phyloP scores from a whole-genome alignment of 2,329 filamentous ascomycete genomes.

The Ceratocystis diversiconidia region DNA sequence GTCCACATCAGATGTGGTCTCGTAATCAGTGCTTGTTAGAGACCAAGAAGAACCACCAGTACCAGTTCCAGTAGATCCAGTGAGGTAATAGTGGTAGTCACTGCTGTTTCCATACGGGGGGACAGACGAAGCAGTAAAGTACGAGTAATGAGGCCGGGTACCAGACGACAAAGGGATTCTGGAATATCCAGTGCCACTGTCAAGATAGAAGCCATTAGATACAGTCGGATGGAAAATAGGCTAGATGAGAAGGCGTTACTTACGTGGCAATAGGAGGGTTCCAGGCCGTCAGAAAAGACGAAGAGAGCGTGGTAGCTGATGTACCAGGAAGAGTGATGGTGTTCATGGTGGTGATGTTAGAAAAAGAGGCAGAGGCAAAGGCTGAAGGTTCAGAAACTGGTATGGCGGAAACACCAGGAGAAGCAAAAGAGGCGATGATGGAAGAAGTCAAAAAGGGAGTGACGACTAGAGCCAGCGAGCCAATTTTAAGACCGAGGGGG shows the following conservation, averaged over 20 bases:
- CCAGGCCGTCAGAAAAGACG: not conserved
- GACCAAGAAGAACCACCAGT: not conserved
- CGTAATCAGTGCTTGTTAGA: constrained; percentile 8
- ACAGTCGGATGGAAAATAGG: not conserved
- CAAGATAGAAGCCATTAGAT: not conserved
- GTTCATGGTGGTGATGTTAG: constrained; percentile 13
- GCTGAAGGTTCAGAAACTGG: not conserved
- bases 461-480: not conserved
- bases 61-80: not conserved
- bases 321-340: constrained; percentile 13
- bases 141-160: not conserved
- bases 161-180: constrained; percentile 3
- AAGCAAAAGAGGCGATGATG: not conserved
- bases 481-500: constrained; percentile 1
- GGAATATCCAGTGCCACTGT: not conserved
- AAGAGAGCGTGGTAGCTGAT: constrained; percentile 5
- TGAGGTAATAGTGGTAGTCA: not conserved
- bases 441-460: constrained; percentile 9
- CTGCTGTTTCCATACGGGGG: constrained; percentile 5
- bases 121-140: not conserved
- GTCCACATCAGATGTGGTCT: not conserved
- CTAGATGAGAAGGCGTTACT: not conserved
- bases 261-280: constrained; percentile 10
- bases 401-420: not conserved
- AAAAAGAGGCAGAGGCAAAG: constrained; percentile 4